A percentile compares a stretch with the other conserved stretches of the same genome.
phyloP scores from a whole-genome alignment of 2,329 filamentous ascomycete species.

The Colletotrichum gloeosporioides region DNA sequence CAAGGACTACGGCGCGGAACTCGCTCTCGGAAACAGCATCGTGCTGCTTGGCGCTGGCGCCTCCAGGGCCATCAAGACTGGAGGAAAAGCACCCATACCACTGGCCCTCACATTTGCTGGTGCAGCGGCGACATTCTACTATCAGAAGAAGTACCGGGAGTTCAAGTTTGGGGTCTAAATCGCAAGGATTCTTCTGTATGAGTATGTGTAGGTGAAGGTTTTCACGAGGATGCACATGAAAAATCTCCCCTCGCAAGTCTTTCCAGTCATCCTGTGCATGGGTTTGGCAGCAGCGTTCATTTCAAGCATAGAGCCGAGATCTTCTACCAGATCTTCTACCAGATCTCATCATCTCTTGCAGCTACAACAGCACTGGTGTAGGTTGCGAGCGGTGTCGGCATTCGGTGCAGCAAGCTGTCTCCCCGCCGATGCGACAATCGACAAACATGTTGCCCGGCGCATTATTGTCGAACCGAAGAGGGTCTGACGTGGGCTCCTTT shows the following conservation, averaged over 20 bases:
- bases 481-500: not conserved
- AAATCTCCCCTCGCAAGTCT: not conserved
- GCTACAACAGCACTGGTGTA: not conserved
- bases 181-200: not conserved
- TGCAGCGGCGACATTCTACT: slow-evolving; percentile 42
- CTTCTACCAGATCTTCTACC: not conserved
- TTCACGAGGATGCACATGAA: not conserved
- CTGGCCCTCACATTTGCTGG: slow-evolving; percentile 37
- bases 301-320: not conserved
- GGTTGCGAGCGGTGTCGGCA: not conserved
- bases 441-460: not conserved
- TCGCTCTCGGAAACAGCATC: slow-evolving; percentile 44
- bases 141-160: slow-evolving; percentile 46
- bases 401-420: not conserved
- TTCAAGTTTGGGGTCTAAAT: slow-evolving; percentile 41
- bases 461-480: not conserved
- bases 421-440: not conserved
- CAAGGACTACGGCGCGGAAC: slow-evolving; percentile 46
- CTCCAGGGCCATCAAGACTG: slow-evolving; percentile 43
- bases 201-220: not conserved
- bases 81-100: slow-evolving; percentile 39
- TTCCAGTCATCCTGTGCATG: not conserved
- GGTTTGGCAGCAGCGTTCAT: not conserved
- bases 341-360: not conserved
- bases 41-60: slow-evolving; percentile 41